Conservation (phyloP, 768 basidiomycete genomes). For the Russula lepida region DNA sequence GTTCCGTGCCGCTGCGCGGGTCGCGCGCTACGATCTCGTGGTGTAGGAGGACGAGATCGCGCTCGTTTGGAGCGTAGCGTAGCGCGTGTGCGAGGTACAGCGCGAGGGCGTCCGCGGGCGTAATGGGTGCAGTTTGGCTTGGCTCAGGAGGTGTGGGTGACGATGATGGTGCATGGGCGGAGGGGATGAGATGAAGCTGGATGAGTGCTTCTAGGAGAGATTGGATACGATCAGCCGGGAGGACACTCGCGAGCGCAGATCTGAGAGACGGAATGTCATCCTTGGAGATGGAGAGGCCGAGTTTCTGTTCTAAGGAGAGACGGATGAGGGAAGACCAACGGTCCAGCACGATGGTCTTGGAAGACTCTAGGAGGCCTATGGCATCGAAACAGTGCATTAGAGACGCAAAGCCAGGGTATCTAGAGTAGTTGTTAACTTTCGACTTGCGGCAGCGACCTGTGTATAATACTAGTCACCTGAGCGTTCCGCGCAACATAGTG, state of each 20-base stretch:
- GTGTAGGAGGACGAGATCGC: slow-evolving; percentile 79
- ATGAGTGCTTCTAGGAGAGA: slow-evolving; percentile 35
- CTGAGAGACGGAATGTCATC: slow-evolving; percentile 29
- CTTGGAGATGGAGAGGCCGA: slow-evolving; percentile 24
- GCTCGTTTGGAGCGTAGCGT: slow-evolving; percentile 58
- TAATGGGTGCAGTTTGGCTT: slow-evolving; percentile 24
- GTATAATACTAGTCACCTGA: slow-evolving; percentile 42
- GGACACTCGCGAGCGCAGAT: slow-evolving; percentile 28
- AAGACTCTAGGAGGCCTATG: slow-evolving; percentile 57
- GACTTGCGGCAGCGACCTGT: not conserved
- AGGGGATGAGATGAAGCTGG: slow-evolving; percentile 37
- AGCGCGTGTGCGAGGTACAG: slow-evolving; percentile 62
- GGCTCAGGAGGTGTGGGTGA: slow-evolving; percentile 37
- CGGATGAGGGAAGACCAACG: slow-evolving; percentile 34
- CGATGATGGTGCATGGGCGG: slow-evolving; percentile 15
- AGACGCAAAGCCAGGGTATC: slow-evolving; percentile 77
- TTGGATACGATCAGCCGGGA: slow-evolving; percentile 22
- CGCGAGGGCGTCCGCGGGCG: slow-evolving; percentile 71
- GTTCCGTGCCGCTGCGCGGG: slow-evolving; percentile 25
- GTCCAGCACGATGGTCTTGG: slow-evolving; percentile 30
- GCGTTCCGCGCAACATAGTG: slow-evolving; percentile 76
- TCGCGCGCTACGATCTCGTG: slow-evolving; percentile 65
- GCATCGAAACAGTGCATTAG: slow-evolving; percentile 64
- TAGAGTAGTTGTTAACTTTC: slow-evolving; percentile 25
- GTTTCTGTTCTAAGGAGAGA: slow-evolving; percentile 27